Evolutionary conservation across 345 rosid species (phyloP), one percentile per base, ranked within the genome.

Genomic region (Murraya paniculata): DNA sequence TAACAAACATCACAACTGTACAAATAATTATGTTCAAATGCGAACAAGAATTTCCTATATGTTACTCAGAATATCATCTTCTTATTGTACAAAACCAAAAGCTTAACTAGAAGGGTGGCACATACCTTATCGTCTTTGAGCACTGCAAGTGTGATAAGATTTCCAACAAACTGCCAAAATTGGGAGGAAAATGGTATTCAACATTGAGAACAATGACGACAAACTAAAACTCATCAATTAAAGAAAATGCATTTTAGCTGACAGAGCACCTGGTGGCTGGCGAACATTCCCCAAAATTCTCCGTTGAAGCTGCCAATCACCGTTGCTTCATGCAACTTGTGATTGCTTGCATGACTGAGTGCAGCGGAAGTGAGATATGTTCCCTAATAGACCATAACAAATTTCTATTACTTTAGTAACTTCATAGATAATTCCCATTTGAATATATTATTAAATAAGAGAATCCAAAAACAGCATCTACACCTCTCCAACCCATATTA

Each of bases 401-500:
- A 30, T 53, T 74, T 62, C 45, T 16, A 65, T 48, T 9, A 70
- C 10, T 36, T 45, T 66, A 24, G n/a, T 64, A 50, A 27, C 71
- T 59, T 27, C 56, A 78, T 24, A 75, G 67, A 18, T 25, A 74
- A 77, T 28, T n/a, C 30, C 10, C 62, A 39, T 24, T 41, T 16
- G 74, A 27, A 48, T 16, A 58, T 21, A 62, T 21, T 14, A 74
- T 2, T 55, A 77, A 74, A 64, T 33, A 22, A 18, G 22, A 28
- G 21, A 80, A 71, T 35, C 56, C 18, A 18, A 71, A 85, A 38
- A 73, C 80, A 28, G 71, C 31, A 72, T 57, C 71, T n/a, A 61
- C 80, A 95, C 99, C 98, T 95, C 87, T 78, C 98, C 99, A 78
- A 95, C 96, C 98, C 99, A 95, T 77, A 93, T 91, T 21, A 95